phyloP scores from a whole-genome alignment of 352 stramenopile species.

The Aphanomyces invadans region DNA sequence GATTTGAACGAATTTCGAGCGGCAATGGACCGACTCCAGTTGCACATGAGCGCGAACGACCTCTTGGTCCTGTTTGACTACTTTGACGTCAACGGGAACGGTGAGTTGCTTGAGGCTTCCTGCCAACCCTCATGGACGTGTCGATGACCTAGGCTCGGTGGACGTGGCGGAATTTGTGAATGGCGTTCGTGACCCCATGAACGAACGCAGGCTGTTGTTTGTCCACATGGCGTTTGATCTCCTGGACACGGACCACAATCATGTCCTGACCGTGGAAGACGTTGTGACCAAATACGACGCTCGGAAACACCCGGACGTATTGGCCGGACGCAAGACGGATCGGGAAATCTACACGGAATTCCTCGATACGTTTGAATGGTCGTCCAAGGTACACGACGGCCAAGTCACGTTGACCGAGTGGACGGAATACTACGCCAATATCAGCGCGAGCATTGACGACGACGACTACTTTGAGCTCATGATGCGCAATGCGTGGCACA shows the following conservation, averaged over 20 bases:
- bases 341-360: constrained; percentile 74
- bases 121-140: no score
- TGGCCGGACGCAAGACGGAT: constrained; percentile 50
- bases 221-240: constrained; percentile 76
- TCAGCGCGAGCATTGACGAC: constrained; percentile 82
- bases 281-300: constrained; percentile 76
- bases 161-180: constrained; percentile 80
- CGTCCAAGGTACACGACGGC: constrained; percentile 53
- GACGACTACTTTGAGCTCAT: constrained; percentile 90
- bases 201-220: constrained; percentile 53
- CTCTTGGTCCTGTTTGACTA: constrained; percentile 26
- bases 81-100: constrained; percentile 31
- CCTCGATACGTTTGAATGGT: constrained; percentile 75
- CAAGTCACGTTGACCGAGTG: constrained; percentile 63
- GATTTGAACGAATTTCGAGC: constrained; percentile 29
- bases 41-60: constrained; percentile 24
- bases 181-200: constrained; percentile 71
- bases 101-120: background rate
- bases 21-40: constrained; percentile 5
- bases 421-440: constrained; percentile 84
- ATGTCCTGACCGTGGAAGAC: constrained; percentile 63
- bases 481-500: constrained; percentile 82
- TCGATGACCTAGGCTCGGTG: constrained; percentile 45
- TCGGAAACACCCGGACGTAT: constrained; percentile 74
- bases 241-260: constrained; percentile 71